A percentile compares a stretch with the other conserved stretches of the same genome.
Conservation (phyloP, 208 protist genomes). For the Angomonas ambiguus region DNA sequence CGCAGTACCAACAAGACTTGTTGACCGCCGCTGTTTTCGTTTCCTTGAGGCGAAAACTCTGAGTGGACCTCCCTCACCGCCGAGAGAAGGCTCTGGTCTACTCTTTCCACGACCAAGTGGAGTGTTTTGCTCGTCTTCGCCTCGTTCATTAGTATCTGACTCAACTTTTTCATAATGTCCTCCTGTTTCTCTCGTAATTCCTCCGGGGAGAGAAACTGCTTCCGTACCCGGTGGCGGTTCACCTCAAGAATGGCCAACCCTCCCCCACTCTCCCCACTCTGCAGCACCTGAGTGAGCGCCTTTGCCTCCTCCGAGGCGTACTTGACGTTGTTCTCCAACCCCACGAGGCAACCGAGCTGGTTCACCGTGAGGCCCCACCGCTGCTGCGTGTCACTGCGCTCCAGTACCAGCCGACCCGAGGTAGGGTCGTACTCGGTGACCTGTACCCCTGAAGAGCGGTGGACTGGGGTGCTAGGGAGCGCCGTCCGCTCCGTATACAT, state of each 20-base stretch:
- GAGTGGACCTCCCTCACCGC: slow-evolving; percentile 48
- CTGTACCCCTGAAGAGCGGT: background rate
- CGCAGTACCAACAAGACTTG: slow-evolving; percentile 49
- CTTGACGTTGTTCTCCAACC: slow-evolving; percentile 43
- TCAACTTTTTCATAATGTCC: slow-evolving; percentile 15
- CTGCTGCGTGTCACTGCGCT: slow-evolving; percentile 21
- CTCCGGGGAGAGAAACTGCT: slow-evolving; percentile 8
- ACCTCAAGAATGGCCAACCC: slow-evolving; percentile 39
- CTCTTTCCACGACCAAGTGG: slow-evolving; percentile 20
- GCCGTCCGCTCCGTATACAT: slow-evolving; percentile 27
- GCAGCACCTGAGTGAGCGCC: slow-evolving; percentile 37
- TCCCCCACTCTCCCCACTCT: slow-evolving; percentile 13
- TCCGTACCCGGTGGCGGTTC: slow-evolving; percentile 28
- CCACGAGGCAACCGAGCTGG: slow-evolving; percentile 28
- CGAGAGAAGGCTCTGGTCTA: slow-evolving; percentile 22
- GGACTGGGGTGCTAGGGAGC: background rate
- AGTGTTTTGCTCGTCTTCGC: slow-evolving; percentile 9
- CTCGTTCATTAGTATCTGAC: slow-evolving; percentile 10
- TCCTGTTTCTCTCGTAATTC: slow-evolving; percentile 3
- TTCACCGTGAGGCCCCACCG: slow-evolving; percentile 60
- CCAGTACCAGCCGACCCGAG: slow-evolving; percentile 34
- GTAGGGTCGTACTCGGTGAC: slow-evolving; percentile 20
- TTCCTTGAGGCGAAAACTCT: slow-evolving; percentile 39
- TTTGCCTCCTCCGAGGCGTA: slow-evolving; percentile 35
- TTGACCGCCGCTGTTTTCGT: slow-evolving; percentile 45